These are phyloP conservation scores for Pichia cactophila DNA, from an alignment of 1,139 yeast species.

Conservation along the genomic window DNA sequence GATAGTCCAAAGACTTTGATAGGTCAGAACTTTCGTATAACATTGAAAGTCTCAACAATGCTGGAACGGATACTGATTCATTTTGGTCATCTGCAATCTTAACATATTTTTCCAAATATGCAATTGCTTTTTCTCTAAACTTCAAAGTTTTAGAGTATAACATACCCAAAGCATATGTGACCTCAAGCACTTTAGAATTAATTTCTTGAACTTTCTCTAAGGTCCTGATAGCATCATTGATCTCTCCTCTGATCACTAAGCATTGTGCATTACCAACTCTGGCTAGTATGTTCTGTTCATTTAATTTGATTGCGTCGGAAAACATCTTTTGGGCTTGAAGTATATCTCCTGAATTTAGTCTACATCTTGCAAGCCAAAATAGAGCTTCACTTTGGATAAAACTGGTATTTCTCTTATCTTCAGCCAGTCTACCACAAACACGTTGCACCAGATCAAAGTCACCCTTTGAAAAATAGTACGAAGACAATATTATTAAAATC, in stretches of 20 bases:
- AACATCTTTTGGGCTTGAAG: slow-evolving; percentile 66
- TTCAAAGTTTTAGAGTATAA: slow-evolving; percentile 42
- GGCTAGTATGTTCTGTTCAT: slow-evolving; percentile 59
- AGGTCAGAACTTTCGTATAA: slow-evolving; percentile 60
- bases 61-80: slow-evolving; percentile 64
- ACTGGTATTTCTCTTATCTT: slow-evolving; percentile 31
- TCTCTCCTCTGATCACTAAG: slow-evolving; percentile 63
- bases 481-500: slow-evolving; percentile 27
- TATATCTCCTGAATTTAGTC: slow-evolving; percentile 48
- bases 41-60: slow-evolving; percentile 58
- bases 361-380: slow-evolving; percentile 81
- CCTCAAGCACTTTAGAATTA: slow-evolving; percentile 67
- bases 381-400: slow-evolving; percentile 64
- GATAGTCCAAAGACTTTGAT: slow-evolving; percentile 48
- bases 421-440: slow-evolving; percentile 47
- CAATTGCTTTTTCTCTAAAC: slow-evolving; percentile 45
- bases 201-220: slow-evolving; percentile 68
- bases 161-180: slow-evolving; percentile 67
- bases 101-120: slow-evolving; percentile 66
- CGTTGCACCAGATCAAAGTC: slow-evolving; percentile 51
- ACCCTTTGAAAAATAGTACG: slow-evolving; percentile 33
- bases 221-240: slow-evolving; percentile 79
- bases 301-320: slow-evolving; percentile 59
- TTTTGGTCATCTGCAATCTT: slow-evolving; percentile 48
- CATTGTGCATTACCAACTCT: slow-evolving; percentile 83